Evolutionary conservation across 163 green algal species (phyloP).

Genomic region (Prototheca cutis): DNA sequence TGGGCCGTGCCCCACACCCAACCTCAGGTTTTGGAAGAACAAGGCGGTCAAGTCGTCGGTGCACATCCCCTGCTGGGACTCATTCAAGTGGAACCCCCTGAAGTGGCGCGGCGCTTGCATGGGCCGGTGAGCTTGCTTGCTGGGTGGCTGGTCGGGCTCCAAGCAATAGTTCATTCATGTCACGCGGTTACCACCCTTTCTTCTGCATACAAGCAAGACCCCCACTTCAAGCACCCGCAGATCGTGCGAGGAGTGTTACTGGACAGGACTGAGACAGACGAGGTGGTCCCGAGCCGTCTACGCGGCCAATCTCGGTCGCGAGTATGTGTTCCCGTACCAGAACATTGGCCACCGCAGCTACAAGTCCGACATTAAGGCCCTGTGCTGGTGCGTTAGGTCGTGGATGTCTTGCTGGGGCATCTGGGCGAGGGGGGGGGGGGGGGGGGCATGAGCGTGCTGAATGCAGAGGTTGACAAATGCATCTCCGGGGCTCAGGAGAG

Average conservation of each 20-base stretch:
- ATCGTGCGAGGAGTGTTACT: slow-evolving; percentile 31
- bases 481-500: too few species aligned
- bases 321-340: slow-evolving; percentile 26
- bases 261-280: slow-evolving; percentile 24
- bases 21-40: slow-evolving; percentile 15
- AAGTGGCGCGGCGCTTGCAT: slow-evolving; percentile 25
- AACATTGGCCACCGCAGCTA: slow-evolving; percentile 19
- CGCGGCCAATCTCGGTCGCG: slow-evolving; percentile 14
- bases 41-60: slow-evolving; percentile 29
- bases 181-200: too few species aligned
- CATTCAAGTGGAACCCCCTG: slow-evolving; percentile 25
- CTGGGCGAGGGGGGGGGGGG: too few species aligned
- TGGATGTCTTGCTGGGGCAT: too few species aligned
- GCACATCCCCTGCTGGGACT: slow-evolving; percentile 41
- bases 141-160: too few species aligned
- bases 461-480: too few species aligned
- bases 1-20: not conserved
- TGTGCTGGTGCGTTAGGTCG: slow-evolving; percentile 21
- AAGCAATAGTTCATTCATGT: too few species aligned
- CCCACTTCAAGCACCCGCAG: too few species aligned
- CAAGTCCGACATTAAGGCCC: slow-evolving; percentile 29
- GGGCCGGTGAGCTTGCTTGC: slow-evolving; percentile 19
- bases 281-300: slow-evolving; percentile 31
- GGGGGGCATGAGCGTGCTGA: too few species aligned
- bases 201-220: too few species aligned